phyloP scores from a whole-genome alignment of 306 rosid genomes.

The Ochetophila trinervis region DNA sequence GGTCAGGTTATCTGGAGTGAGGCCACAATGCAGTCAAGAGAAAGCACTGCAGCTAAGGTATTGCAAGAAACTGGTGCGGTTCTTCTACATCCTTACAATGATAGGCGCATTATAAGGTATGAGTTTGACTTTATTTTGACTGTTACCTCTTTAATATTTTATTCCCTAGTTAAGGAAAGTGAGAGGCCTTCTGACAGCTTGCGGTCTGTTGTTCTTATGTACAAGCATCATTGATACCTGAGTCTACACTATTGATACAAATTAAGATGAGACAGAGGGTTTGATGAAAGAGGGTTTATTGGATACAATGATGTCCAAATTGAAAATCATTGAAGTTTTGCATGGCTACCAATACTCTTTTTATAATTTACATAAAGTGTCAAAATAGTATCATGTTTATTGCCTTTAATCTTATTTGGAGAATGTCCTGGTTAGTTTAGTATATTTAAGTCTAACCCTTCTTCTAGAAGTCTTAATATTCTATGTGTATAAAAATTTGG shows the following conservation, averaged over 20 bases:
- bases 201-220: not conserved
- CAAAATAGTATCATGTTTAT: too few species aligned
- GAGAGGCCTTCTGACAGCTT: not conserved
- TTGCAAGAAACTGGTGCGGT: constrained; percentile 76
- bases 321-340: not conserved
- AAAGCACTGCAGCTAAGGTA: constrained; percentile 54
- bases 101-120: constrained; percentile 75
- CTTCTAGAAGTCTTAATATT: too few species aligned
- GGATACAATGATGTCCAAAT: not conserved
- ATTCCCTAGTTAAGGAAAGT: not conserved
- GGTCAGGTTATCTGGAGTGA: constrained; percentile 78
- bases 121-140: not conserved
- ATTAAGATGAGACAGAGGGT: not conserved
- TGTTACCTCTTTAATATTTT: not conserved
- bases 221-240: not conserved
- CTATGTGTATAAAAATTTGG: too few species aligned
- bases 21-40: constrained; percentile 62
- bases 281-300: not conserved
- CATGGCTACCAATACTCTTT: constrained; percentile 5
- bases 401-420: too few species aligned
- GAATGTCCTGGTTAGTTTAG: too few species aligned
- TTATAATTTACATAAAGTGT: too few species aligned
- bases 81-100: constrained; percentile 80
- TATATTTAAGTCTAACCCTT: too few species aligned
- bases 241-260: not conserved